Base-by-base conservation (phyloP, 305 asterid genomes). In the Fraxinus xanthoxyloides region DNA sequence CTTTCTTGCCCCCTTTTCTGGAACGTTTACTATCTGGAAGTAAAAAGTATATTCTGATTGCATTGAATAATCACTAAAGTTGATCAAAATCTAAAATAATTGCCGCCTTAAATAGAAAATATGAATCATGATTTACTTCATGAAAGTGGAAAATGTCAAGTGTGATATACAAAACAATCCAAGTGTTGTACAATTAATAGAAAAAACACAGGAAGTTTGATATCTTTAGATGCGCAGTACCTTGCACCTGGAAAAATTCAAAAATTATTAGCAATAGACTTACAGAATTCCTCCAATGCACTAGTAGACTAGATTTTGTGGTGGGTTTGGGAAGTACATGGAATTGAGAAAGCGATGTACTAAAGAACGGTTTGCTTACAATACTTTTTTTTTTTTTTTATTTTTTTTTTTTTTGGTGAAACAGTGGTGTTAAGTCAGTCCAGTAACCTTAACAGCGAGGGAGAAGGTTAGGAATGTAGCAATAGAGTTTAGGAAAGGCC, bases 1-100 rank as follows among this genome's bases (percentile, higher is more conserved):
- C 89, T 93, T 95, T 90, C 98, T 91, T 46, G 97, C 93, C 85
- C 98, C 98, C 82, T 95, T 95, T 87, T 95, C 98, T 83, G 98
- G 98, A 89, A 95, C 98, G 83, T 88, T 95, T 84, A 95, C 94
- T 81, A 92, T 91, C 98, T 95, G 97, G 83, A 79, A 32, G 31
- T 83, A 76, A 83, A 21, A 82, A 83, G 51, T 75, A 32, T 74
- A 21, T 10, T 76, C 23, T 6, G 4, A 46, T 81, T 9, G 10
- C 31, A 61, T 61, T 17, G 10, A 51, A 61, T 23, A 23, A 61
- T 9, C 32, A 63, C 31, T 9, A 82, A 78, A 46, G 34, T 67
- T 65, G 77, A 79, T 74, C 61, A 23, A 78, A 61, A 79, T 78
- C 83, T 17, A 63, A 61, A 74, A 63, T 77, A 23, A 67, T 67